Evolutionary conservation across 2,329 filamentous ascomycete species (phyloP), one percentile per base, ranked within the genome.

Genomic region (Metarhizium anisopliae): DNA sequence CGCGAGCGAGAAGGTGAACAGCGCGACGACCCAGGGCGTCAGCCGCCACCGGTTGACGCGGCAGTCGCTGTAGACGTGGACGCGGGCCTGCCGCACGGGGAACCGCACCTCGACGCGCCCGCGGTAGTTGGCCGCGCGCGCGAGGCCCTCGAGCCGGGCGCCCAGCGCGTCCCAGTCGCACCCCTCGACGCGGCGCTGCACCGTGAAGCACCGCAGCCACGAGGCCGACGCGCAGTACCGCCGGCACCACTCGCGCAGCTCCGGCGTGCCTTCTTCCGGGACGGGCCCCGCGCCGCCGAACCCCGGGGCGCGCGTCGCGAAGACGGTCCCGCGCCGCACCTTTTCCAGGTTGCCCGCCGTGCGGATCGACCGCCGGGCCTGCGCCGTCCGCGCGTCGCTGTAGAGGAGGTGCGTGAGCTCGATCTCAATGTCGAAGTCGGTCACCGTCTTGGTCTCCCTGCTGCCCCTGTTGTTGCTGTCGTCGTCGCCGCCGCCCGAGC

Each of bases 1-100:
- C 13, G 87, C 68, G 58, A 90, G 82, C 0, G 83, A 83, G 6
- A 88, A 67, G 65, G 81, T 83, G 71, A 85, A 89, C 10, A 89
- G 49, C 75, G 81, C 81, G 47, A 78, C 73, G 49, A 90, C 73
- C 83, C 84, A 89, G 6, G 66, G 67, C 1, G 77, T 84, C 50
- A 84, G 72, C 0, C 88, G 82, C 81, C 85, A 87, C 35, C 74
- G 70, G 64, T 89, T 90, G 58, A 83, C 73, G 52, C 72, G 75
- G 61, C 80, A 81, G 4, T 79, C 74, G 54, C 82, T 87, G 71
- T 86, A 88, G 50, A 89, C 76, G 53, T 86, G 79, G 20, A 87
- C 73, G 25, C 74, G 72, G 14, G 72, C 71, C 60, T 85, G 76
- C 36, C 78, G 76, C 11, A 80, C 72, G 0, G 83, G 83, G 62